Conservation (phyloP, 305 asterid genomes). For the Solanum aculeatissimum region DNA sequence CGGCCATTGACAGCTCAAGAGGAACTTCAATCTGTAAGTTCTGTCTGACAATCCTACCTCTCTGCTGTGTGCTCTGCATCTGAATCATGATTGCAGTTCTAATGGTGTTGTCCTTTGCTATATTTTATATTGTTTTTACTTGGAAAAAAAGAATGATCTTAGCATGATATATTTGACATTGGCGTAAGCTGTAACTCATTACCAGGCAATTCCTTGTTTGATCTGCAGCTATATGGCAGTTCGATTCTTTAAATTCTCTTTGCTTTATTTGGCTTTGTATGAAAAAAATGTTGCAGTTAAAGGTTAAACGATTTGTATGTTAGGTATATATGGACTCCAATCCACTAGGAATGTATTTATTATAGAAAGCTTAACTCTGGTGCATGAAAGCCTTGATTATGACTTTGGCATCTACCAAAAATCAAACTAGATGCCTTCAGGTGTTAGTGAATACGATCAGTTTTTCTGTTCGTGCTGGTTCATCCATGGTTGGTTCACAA, state of each 20-base stretch:
- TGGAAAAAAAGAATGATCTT: background rate
- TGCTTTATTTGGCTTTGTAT: background rate
- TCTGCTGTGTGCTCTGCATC: background rate
- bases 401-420: background rate
- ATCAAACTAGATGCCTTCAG: background rate
- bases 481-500: background rate
- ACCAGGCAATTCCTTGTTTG: background rate
- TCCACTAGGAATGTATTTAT: background rate
- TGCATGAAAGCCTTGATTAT: background rate
- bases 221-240: background rate
- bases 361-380: background rate
- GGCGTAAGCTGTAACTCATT: background rate
- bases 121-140: background rate
- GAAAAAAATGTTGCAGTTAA: background rate
- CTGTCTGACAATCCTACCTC: background rate
- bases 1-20: conserved; percentile 68
- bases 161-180: background rate
- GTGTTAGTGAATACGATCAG: background rate
- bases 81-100: background rate
- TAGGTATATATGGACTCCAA: background rate
- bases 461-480: background rate
- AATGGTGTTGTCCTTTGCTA: background rate
- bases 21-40: conserved; percentile 54
- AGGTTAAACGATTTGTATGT: background rate
- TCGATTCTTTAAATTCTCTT: background rate